Base-by-base conservation (phyloP, 192 early-diverging fungal genomes). In the Coemansia brasiliensis region DNA sequence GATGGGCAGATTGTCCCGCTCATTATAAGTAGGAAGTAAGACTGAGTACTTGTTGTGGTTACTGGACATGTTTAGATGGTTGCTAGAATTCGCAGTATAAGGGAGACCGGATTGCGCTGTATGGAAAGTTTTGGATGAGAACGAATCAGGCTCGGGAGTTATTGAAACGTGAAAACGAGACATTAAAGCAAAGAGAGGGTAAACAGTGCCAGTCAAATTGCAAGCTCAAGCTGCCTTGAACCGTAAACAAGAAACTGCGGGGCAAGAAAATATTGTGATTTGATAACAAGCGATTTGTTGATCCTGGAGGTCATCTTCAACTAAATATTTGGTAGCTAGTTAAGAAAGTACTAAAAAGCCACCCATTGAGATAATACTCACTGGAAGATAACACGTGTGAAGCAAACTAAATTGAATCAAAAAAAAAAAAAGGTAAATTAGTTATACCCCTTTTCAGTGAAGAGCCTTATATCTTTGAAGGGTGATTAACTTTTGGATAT, bases 1-100 rank as follows among this genome's bases (percentile, higher is more conserved):
- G 57, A 97, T 89, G 37, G 96, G 96, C 65, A 98, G 79, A 81
- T 98, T 98, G 61, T 94, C 88, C 26, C 94, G 86, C 71, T 98
- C 96, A 60, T 98, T 97, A 82, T 98, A 98, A 18, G 96, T 98
- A 15, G 96, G 96, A n/a, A 98, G 75, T 40, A 98, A 85, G 3
- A 98, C 93, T 11, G 91, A 91, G 74, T 95, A 98, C 64, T 80
- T 80, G 72, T 80, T 80, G 63, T 66, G 63, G 60, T 51, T 65
- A 55, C 54, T 57, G 15, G 77, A 63, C 72, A 72, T 74, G 50
- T 42, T 57, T 44, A 62, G 27, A 21, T 67, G 64, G 17, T 16
- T 57, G 25, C 52, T 39, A 18, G 63, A 35, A 12, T 46, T 29
- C 17, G 61, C 55, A 20, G 59, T 50, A 16, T 54, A 61, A 3